A percentile compares a stretch with the other conserved stretches of the same genome.
Conservation (phyloP, 495 filamentous ascomycete genomes). For the Penicillium herquei region DNA sequence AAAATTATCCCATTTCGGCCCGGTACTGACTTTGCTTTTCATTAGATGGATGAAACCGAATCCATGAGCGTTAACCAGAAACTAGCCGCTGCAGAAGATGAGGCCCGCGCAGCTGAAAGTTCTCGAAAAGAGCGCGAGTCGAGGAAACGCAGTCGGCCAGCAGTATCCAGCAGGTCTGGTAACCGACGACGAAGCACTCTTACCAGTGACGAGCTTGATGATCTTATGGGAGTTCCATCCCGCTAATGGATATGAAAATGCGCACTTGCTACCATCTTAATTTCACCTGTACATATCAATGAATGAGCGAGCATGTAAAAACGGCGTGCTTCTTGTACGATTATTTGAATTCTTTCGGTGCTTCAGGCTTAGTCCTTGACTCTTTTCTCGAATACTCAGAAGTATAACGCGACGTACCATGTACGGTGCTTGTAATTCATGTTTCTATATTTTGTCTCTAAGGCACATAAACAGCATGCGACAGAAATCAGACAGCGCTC, state of each 20-base stretch:
- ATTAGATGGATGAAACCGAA: conserved; percentile 19
- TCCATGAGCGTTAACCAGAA: conserved; percentile 42
- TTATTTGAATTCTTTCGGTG: conserved; percentile 1
- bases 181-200: conserved; percentile 67
- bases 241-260: conserved; percentile 10
- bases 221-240: conserved; percentile 49
- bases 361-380: conserved; percentile 2
- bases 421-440: no score
- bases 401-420: no score
- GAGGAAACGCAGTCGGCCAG: conserved; percentile 43
- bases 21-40: conserved; percentile 10
- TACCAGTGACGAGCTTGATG: conserved; percentile 68
- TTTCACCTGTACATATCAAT: conserved; percentile 15
- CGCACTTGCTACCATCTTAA: background rate
- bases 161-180: conserved; percentile 40
- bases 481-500: no score
- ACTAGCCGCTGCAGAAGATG: conserved; percentile 44
- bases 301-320: conserved; percentile 24
- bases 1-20: background rate
- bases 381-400: background rate
- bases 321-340: conserved; percentile 6
- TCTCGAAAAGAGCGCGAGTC: conserved; percentile 42
- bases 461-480: no score
- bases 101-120: conserved; percentile 42
- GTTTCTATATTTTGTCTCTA: no score